Evolutionary conservation across 208 protist species (phyloP).

Genomic region (Blechomonas ayalai): DNA sequence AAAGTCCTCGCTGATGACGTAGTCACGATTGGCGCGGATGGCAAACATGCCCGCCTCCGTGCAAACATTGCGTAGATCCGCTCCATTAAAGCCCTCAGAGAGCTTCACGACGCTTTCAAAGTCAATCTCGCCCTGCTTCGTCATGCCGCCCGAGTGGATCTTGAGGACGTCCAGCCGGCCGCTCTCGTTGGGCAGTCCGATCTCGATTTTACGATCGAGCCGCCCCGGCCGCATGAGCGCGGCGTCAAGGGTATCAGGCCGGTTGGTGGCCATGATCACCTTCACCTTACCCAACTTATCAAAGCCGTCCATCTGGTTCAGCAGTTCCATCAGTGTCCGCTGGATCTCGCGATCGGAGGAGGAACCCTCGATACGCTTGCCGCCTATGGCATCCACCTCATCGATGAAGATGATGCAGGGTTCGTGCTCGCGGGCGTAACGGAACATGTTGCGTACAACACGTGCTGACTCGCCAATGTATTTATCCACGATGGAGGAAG

Average conservation of each 20-base stretch:
- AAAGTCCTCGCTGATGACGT: constrained; percentile 98
- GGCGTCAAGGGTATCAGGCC: constrained; percentile 94
- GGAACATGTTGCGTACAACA: constrained; percentile 99
- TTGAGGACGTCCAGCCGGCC: constrained; percentile 96
- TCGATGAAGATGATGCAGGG: constrained; percentile 99
- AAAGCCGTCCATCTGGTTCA: constrained; percentile 99
- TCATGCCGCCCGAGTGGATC: constrained; percentile 96
- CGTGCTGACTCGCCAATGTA: constrained; percentile 99
- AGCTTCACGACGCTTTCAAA: constrained; percentile 98
- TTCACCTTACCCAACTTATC: constrained; percentile 98
- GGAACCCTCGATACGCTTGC: constrained; percentile 98
- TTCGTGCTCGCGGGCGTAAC: constrained; percentile 95
- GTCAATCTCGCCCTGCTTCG: constrained; percentile 98
- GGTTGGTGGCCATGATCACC: constrained; percentile 99
- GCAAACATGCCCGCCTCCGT: constrained; percentile 99
- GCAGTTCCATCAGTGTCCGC: constrained; percentile 99
- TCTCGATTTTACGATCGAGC: constrained; percentile 97
- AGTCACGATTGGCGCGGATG: constrained; percentile 95
- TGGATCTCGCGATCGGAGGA: constrained; percentile 99
- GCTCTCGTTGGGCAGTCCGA: constrained; percentile 97
- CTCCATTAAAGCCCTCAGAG: constrained; percentile 99
- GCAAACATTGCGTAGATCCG: constrained; percentile 98
- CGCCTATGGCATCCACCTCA: constrained; percentile 99
- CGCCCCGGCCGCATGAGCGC: constrained; percentile 97
- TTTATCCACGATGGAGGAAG: constrained; percentile 99